These are phyloP conservation scores for Ophiostoma piceae DNA, from an alignment of 2,329 filamentous ascomycete genomes.

Conservation along the genomic window DNA sequence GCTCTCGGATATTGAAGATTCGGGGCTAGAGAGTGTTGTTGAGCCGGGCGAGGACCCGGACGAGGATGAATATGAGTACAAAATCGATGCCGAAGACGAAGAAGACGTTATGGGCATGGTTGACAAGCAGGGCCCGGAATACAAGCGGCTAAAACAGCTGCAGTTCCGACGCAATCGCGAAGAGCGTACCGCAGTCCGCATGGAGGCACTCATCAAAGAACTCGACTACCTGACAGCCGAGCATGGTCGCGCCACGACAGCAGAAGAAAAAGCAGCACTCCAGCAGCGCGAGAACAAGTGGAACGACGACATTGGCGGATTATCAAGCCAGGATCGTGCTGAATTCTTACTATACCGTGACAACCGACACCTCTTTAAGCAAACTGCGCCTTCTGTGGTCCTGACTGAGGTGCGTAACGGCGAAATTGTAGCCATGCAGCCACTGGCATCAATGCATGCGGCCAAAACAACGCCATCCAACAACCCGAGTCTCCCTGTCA, in stretches of 20 bases:
- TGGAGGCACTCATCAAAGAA: neutral
- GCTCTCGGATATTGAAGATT: neutral
- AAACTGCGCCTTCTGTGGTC: slow-evolving; percentile 30
- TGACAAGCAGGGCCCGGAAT: neutral
- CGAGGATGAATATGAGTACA: neutral
- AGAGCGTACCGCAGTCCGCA: neutral
- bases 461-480: neutral
- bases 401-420: neutral
- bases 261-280: neutral
- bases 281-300: slow-evolving; percentile 17
- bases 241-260: neutral
- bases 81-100: neutral
- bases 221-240: neutral
- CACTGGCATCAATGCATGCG: neutral
- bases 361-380: slow-evolving; percentile 48
- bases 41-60: neutral
- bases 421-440: neutral
- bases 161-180: slow-evolving; percentile 17
- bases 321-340: slow-evolving; percentile 23
- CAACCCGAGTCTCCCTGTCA: slow-evolving; percentile 38
- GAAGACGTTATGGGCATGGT: neutral
- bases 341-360: slow-evolving; percentile 41
- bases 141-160: slow-evolving; percentile 13
- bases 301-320: slow-evolving; percentile 22
- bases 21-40: neutral